These are phyloP conservation scores for Leishmania martiniquensis DNA, from an alignment of 208 protist species.

Conservation along the genomic window DNA sequence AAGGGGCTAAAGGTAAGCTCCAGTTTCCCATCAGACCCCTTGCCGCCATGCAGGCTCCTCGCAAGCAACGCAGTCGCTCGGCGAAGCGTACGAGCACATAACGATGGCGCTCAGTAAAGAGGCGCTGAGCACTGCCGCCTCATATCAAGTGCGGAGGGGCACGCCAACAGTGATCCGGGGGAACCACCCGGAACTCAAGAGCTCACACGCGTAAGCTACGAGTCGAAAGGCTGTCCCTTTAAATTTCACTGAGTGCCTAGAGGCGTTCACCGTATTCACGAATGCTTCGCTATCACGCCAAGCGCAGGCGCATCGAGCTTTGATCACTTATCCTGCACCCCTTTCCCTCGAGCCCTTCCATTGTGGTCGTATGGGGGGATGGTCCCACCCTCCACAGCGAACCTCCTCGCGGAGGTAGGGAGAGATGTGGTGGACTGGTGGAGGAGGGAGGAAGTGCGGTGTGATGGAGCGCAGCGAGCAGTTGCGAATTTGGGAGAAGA, in stretches of 20 bases:
- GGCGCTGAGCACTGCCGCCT: neutral
- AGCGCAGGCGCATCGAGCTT: no score
- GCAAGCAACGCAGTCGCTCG: neutral
- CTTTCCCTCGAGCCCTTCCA: neutral
- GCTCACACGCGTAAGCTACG: neutral
- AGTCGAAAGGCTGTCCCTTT: neutral
- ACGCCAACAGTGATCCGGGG: neutral
- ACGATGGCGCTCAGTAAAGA: neutral
- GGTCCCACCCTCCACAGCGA: neutral
- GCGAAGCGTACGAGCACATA: neutral
- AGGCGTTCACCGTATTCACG: no score
- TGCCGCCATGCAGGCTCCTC: neutral
- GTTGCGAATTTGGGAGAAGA: no score
- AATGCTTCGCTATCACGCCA: no score
- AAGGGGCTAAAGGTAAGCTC: neutral
- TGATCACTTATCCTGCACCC: no score
- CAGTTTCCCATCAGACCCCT: neutral
- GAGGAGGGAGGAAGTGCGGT: neutral
- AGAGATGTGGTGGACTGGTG: neutral
- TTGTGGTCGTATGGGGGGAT: neutral
- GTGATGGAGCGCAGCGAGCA: neutral
- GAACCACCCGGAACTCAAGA: neutral
- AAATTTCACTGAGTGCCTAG: no score
- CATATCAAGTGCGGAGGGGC: neutral
- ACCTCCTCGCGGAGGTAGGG: neutral